Conservation (phyloP, 78 protist genomes). For the Speleostelium caveatum region DNA sequence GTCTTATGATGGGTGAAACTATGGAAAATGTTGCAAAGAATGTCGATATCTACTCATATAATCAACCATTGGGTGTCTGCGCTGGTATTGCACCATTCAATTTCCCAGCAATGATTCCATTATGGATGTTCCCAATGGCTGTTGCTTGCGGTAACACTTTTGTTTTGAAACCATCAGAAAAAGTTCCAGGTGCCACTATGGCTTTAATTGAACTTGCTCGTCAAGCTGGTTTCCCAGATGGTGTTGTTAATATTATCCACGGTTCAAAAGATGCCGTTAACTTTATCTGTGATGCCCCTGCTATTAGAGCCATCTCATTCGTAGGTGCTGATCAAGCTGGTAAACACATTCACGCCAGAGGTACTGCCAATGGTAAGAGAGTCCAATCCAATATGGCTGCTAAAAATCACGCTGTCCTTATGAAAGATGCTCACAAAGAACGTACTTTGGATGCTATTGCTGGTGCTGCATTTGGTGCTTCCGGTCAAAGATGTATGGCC, state of each 20-base stretch:
- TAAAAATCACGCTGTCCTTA: slow-evolving; percentile 98
- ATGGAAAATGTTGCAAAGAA: slow-evolving; percentile 86
- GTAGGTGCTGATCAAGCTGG: slow-evolving; percentile 95
- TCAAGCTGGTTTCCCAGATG: slow-evolving; percentile 96
- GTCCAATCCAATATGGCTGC: slow-evolving; percentile 98
- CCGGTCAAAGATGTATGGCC: slow-evolving; percentile 99
- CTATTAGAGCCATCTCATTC: slow-evolving; percentile 95
- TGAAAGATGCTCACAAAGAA: slow-evolving; percentile 95
- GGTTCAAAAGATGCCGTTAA: slow-evolving; percentile 91
- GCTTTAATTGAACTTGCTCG: slow-evolving; percentile 88
- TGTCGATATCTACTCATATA: slow-evolving; percentile 95
- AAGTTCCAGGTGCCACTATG: slow-evolving; percentile 92
- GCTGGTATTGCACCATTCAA: slow-evolving; percentile 98
- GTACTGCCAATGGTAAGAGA: slow-evolving; percentile 96
- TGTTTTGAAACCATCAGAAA: slow-evolving; percentile 98
- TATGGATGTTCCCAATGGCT: slow-evolving; percentile 98
- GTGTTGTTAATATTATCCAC: slow-evolving; percentile 90
- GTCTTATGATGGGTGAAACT: slow-evolving; percentile 95
- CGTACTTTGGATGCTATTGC: slow-evolving; percentile 91
- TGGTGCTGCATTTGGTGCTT: slow-evolving; percentile 98
- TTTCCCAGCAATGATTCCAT: slow-evolving; percentile 98
- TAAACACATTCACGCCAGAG: slow-evolving; percentile 90
- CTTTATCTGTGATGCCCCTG: slow-evolving; percentile 95
- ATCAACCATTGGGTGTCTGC: slow-evolving; percentile 97
- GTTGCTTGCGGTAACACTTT: slow-evolving; percentile 95